These are phyloP conservation scores for Rhipidocladum racemiflorum DNA, from an alignment of 176 grass and related monocot species.

Conservation along the genomic window DNA sequence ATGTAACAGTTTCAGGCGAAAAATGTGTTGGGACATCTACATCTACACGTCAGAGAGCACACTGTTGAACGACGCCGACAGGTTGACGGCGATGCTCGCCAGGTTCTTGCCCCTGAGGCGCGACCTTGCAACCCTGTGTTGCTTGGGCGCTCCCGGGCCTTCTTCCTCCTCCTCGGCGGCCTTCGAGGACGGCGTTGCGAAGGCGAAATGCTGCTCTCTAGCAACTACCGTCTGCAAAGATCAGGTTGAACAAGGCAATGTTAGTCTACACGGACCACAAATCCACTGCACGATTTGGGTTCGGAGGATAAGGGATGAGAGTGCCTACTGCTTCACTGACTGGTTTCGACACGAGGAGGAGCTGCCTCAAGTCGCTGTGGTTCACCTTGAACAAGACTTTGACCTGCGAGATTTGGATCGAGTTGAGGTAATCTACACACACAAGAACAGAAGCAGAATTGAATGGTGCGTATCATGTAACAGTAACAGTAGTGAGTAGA, in stretches of 20 bases:
- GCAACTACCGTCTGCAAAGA: slow-evolving; percentile 61
- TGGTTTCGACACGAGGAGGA: slow-evolving; percentile 76
- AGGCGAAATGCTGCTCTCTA: slow-evolving; percentile 67
- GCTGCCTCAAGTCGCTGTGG: slow-evolving; percentile 68
- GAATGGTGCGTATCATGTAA: not conserved
- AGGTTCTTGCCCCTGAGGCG: slow-evolving; percentile 38
- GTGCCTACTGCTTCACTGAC: slow-evolving; percentile 65
- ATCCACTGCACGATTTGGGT: not conserved
- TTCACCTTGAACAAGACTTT: slow-evolving; percentile 69
- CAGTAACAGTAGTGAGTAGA: not conserved
- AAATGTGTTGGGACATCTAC: slow-evolving; percentile 42
- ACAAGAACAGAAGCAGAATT: not conserved
- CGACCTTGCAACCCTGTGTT: slow-evolving; percentile 60
- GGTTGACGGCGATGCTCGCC: slow-evolving; percentile 46
- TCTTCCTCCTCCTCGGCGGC: slow-evolving; percentile 4
- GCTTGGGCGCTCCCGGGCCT: slow-evolving; percentile 61
- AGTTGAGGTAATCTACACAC: not conserved
- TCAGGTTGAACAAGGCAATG: not conserved
- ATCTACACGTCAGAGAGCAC: slow-evolving; percentile 31
- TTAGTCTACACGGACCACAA: not conserved
- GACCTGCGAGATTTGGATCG: slow-evolving; percentile 33
- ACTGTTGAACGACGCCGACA: slow-evolving; percentile 43
- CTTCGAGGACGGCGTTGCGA: slow-evolving; percentile 53
- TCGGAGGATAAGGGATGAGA: not conserved
- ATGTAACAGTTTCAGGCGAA: not conserved